Base-by-base conservation (phyloP, 768 basidiomycete species). In the Lactifluus pinguis region DNA sequence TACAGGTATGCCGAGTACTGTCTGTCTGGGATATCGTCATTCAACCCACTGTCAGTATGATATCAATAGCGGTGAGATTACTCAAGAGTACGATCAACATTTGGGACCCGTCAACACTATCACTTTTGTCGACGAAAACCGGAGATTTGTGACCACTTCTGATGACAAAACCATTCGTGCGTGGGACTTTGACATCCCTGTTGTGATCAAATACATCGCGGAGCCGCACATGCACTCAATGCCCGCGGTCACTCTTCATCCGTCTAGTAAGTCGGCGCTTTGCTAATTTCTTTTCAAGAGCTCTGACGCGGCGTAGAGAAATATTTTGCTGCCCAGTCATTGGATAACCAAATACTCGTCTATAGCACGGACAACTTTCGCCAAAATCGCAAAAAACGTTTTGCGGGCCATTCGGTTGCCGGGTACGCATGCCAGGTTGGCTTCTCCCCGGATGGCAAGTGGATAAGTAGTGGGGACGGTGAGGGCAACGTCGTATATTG, bases 201-300 rank as follows among this genome's bases (percentile, higher is more conserved):
- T 98, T 39, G 93, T 97, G 55, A 98, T 99, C 79, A 99, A 99
- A 74, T 97, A 98, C 72, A 98, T 98, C 61, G 95, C 97, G 19
- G 97, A 99, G 73, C 97, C 97, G 4, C 86, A 93, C 70, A 98
- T 99, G 97, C 95, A 99, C 75, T 97, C 93, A 17, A 98, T 99
- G 95, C 97, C 97, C 7, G 91, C 97, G 17, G 95, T 98, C 50
- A 95, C 94, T 6, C 74, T 95, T 30, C 94, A 98, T 72, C 95
- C 97, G 25, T 95, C 85, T 58, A 89, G 95, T 98, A 71, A 59
- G 93, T 83, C 17, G n/a, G 54, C 54, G 47, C 8, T 49, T 58
- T 14, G n/a, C 48, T 49, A 32, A 42, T 53, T 42, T 56, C 53
- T 57, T 59, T 59, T 49, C 53, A 66, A 49, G 3, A 49, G 42